Conservation (phyloP, 768 basidiomycete species). For the Hericium coralloides region DNA sequence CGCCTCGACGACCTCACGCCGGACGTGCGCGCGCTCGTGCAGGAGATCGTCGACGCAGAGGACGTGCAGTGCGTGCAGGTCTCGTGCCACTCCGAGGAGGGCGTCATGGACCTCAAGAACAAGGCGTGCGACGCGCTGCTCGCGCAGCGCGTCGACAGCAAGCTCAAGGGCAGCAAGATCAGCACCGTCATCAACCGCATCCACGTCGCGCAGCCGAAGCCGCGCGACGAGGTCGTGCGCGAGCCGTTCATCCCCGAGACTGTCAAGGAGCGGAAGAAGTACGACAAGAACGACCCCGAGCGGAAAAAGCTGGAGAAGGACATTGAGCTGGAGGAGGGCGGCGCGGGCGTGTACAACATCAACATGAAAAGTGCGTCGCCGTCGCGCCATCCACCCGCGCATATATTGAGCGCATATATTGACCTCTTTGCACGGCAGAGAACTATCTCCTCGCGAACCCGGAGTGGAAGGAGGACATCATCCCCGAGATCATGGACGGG, state of each 20-base stretch:
- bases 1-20: conserved; percentile 77
- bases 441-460: conserved; percentile 83
- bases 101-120: conserved; percentile 95
- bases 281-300: conserved; percentile 82
- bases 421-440: conserved; percentile 40
- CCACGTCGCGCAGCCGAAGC: conserved; percentile 87
- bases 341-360: conserved; percentile 85
- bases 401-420: conserved; percentile 3
- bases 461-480: conserved; percentile 91
- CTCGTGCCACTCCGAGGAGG: conserved; percentile 94
- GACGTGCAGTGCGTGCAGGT: conserved; percentile 72
- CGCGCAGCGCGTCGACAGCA: conserved; percentile 88
- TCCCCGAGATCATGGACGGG: conserved; percentile 99
- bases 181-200: conserved; percentile 91
- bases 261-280: conserved; percentile 69
- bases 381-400: neutral
- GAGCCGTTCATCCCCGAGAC: conserved; percentile 84
- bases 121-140: conserved; percentile 92
- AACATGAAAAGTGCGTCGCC: conserved; percentile 73
- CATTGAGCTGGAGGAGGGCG: conserved; percentile 77
- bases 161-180: conserved; percentile 90
- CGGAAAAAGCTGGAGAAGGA: conserved; percentile 68
- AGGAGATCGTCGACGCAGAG: conserved; percentile 75
- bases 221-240: conserved; percentile 84
- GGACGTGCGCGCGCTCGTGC: conserved; percentile 70